A percentile compares a stretch with the other conserved stretches of the same genome.
Conservation (phyloP, 2,329 filamentous ascomycete species). For the Peltaster fructicola region DNA sequence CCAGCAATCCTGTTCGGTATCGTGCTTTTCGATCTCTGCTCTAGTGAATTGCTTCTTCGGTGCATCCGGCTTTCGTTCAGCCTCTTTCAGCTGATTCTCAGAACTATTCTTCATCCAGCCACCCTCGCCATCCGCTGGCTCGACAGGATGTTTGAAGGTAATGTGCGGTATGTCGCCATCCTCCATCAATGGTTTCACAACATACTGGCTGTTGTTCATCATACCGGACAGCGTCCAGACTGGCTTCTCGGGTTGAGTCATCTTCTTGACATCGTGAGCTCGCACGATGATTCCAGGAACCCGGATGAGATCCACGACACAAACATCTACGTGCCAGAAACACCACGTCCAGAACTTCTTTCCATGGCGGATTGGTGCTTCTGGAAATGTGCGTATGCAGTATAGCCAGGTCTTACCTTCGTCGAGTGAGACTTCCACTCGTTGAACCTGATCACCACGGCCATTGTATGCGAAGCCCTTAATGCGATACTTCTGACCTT, state of each 20-base stretch:
- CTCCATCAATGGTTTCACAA: slow-evolving; percentile 25
- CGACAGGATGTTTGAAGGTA: slow-evolving; percentile 30
- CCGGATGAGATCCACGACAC: slow-evolving; percentile 25
- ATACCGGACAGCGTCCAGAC: slow-evolving; percentile 35
- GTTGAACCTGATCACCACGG: slow-evolving; percentile 31
- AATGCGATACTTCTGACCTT: slow-evolving; percentile 26
- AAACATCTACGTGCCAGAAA: slow-evolving; percentile 35
- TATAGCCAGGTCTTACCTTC: slow-evolving; percentile 31
- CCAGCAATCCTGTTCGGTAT: slow-evolving; percentile 33
- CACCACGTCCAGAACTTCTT: slow-evolving; percentile 39
- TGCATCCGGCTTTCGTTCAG: slow-evolving; percentile 26
- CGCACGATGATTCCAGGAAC: slow-evolving; percentile 28
- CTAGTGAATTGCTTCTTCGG: slow-evolving; percentile 35
- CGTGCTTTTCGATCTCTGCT: slow-evolving; percentile 36
- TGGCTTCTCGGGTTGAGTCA: slow-evolving; percentile 30
- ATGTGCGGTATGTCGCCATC: slow-evolving; percentile 17
- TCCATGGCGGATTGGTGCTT: slow-evolving; percentile 32
- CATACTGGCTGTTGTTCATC: slow-evolving; percentile 39
- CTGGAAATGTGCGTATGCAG: slow-evolving; percentile 31
- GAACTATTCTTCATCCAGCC: slow-evolving; percentile 36
- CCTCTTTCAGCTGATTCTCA: slow-evolving; percentile 27
- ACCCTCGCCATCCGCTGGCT: slow-evolving; percentile 25
- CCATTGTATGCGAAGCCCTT: slow-evolving; percentile 33
- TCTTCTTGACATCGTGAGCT: slow-evolving; percentile 33
- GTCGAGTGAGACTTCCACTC: slow-evolving; percentile 33